Percentiles rank a stretch among this genome's conserved stretches.
Conservation (phyloP, 2,329 filamentous ascomycete species). For the Pseudonectria foliicola region DNA sequence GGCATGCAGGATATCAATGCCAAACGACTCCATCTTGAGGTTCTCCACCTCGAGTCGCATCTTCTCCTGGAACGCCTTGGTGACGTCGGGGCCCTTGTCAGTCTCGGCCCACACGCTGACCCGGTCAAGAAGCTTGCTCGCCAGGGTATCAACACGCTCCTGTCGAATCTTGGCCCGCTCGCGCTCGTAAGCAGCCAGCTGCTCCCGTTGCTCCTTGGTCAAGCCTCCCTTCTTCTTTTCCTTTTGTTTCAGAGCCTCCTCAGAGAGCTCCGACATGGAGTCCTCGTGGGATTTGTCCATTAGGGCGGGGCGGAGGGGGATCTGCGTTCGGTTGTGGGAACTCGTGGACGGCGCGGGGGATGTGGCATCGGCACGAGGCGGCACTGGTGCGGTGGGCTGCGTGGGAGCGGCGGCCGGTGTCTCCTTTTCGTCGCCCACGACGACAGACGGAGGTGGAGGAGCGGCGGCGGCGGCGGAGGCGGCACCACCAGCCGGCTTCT, state of each 20-base stretch:
- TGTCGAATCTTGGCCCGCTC: slow-evolving; percentile 79
- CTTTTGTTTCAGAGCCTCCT: slow-evolving; percentile 33
- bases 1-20: slow-evolving; percentile 89
- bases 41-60: slow-evolving; percentile 93
- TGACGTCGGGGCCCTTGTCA: slow-evolving; percentile 80
- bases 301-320: slow-evolving; percentile 77
- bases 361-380: slow-evolving; percentile 27
- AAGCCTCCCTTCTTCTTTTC: slow-evolving; percentile 86
- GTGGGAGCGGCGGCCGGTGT: slow-evolving; percentile 12
- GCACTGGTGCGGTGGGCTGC: slow-evolving; percentile 18
- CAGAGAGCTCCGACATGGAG: slow-evolving; percentile 67
- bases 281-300: slow-evolving; percentile 72
- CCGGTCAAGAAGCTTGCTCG: slow-evolving; percentile 79
- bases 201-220: slow-evolving; percentile 87
- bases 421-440: slow-evolving; percentile 33
- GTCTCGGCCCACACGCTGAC: slow-evolving; percentile 96
- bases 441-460: slow-evolving; percentile 30
- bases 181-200: slow-evolving; percentile 78
- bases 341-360: slow-evolving; percentile 37
- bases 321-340: slow-evolving; percentile 40
- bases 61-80: slow-evolving; percentile 86
- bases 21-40: slow-evolving; percentile 98
- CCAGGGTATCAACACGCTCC: slow-evolving; percentile 79
- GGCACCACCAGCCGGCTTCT: slow-evolving; percentile 22
- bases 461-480: slow-evolving; percentile 21